Conservation (phyloP, 2,329 filamentous ascomycete genomes). For the Cylindrodendrum hubeiense region DNA sequence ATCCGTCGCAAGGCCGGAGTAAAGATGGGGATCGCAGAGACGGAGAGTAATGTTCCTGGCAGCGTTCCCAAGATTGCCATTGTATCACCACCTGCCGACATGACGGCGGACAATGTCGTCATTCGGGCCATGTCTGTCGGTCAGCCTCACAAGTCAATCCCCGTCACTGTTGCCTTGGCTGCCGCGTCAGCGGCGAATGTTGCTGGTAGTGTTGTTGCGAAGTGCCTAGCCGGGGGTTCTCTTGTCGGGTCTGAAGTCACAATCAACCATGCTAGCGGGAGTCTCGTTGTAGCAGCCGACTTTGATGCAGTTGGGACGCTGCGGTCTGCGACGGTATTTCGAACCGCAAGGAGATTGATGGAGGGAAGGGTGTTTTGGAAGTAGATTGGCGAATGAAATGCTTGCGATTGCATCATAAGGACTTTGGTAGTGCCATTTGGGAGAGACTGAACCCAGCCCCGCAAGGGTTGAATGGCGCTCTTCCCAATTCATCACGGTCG, state of each 20-base stretch:
- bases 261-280: not conserved
- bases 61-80: conserved; percentile 72
- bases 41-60: conserved; percentile 53
- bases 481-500: too few relatives aligned
- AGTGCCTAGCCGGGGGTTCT: not conserved
- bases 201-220: not conserved
- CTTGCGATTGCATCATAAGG: not conserved
- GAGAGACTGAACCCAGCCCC: too few relatives aligned
- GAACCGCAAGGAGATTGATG: conserved; percentile 61
- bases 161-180: conserved; percentile 60
- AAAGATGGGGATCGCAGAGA: conserved; percentile 66
- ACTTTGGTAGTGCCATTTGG: too few relatives aligned
- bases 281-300: conserved; percentile 47
- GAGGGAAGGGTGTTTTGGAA: conserved; percentile 55
- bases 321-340: conserved; percentile 56
- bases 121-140: conserved; percentile 64
- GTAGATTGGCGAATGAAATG: not conserved
- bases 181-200: conserved; percentile 55
- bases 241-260: not conserved
- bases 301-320: conserved; percentile 52
- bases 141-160: conserved; percentile 63
- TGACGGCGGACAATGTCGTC: conserved; percentile 47
- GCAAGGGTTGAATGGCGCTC: too few relatives aligned
- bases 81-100: conserved; percentile 56
- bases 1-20: conserved; percentile 67